phyloP scores from a whole-genome alignment of 1,139 yeast genomes.

The Taphrina wiesneri region DNA sequence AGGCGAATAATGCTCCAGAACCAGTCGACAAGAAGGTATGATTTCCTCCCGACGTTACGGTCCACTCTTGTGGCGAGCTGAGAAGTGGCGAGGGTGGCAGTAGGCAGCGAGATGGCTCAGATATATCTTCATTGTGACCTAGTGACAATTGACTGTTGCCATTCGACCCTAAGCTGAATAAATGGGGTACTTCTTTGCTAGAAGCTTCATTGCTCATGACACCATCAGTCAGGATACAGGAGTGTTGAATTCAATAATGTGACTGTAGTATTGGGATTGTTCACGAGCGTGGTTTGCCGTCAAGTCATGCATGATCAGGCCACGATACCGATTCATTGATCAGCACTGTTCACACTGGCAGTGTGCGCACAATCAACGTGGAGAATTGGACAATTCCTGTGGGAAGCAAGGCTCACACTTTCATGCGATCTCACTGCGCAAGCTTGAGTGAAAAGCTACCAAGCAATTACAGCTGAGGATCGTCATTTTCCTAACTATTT shows the following conservation, averaged over 20 bases:
- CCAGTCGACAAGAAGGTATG: constrained; percentile 66
- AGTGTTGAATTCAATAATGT: neutral
- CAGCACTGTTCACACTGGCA: neutral
- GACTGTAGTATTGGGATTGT: neutral
- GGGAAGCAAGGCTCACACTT: too few species aligned
- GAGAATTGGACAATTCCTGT: too few species aligned
- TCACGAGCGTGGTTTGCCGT: too few species aligned
- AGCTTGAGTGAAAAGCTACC: neutral
- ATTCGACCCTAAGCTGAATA: constrained; percentile 39
- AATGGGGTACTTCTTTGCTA: constrained; percentile 28
- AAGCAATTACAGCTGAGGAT: too few species aligned
- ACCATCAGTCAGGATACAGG: neutral
- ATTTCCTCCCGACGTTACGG: constrained; percentile 78
- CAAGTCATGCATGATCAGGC: too few species aligned
- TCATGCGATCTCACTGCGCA: too few species aligned
- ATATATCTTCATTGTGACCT: constrained; percentile 34
- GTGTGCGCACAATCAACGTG: neutral
- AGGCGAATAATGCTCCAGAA: constrained; percentile 56
- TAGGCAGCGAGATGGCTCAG: constrained; percentile 35
- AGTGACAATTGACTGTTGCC: constrained; percentile 38
- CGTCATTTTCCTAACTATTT: neutral
- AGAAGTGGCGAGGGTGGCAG: constrained; percentile 28
- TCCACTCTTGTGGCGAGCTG: constrained; percentile 35
- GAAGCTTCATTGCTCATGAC: neutral
- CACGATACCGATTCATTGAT: neutral